Evolutionary conservation across 164 flowering plant species (phyloP), one percentile per base, ranked within the genome.

Genomic region (Aristolochia fimbriata): DNA sequence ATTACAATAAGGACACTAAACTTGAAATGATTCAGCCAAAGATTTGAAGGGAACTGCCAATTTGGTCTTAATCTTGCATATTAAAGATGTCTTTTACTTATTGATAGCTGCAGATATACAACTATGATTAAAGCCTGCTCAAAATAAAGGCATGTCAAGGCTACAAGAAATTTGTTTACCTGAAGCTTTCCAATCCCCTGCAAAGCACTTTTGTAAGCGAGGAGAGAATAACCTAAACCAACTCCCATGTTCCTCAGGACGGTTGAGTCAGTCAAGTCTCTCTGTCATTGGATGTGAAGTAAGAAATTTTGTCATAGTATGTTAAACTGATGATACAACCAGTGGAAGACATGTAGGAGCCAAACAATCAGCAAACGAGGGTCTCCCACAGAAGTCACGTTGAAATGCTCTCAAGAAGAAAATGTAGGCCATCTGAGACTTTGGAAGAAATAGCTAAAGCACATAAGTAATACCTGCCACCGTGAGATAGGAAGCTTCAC

Each of bases 181-280:
- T 91, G 93, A 74, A 94, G 96, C 79, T 91, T 94, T 56, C 62
- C 59, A 47, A 90, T 91, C 47, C 97, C 97, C 68, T 80, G 91
- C 7, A 94, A 66, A 21, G 96, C 81, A 68, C 91, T 88, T 75
- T 71, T 85, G 64, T 88, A 91, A 48, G 96, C 89, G 72, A 94
- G 93, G 72, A 94, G 88, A 62, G 90, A 88, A 75, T 91, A 84
- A n/a, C 93, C 97, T 55, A 94, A 71, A 62, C 80, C 91, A 43
- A 70, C 86, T 41, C 97, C 99, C 80, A 94, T 81, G 72, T 83
- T 88, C 70, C 99, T 85, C 73, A 91, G 67, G 62, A 91, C 96
- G 21, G 99, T 94, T 57, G 99, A 94, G 80, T 94, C 97, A 68
- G 99, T 91, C 73, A 94, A 77, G 73, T 94, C 99, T 37, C 97